Base-by-base conservation (phyloP, 257 asterid species). In the Nicotiana otophora region DNA sequence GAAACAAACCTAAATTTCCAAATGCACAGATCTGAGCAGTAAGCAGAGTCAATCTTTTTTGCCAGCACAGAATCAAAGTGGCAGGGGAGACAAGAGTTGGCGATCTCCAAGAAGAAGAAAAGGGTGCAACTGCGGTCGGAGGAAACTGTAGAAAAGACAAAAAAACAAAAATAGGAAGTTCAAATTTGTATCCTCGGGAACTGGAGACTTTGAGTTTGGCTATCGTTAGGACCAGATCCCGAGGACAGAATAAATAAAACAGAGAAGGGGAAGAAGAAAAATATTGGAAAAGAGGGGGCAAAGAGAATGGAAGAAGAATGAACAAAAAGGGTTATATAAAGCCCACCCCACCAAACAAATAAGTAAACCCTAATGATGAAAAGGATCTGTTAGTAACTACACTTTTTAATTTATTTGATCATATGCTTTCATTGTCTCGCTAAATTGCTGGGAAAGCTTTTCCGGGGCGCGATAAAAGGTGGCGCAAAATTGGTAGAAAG, bases 371-470 rank as follows among this genome's bases (percentile, higher is more conserved):
- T 90, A 92, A 94, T 94, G 90, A 91, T 88, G 87, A 88, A 85
- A 31, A 66, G 90, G 83, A 58, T 74, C 42, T 51, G 62, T 74
- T 74, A 23, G 26, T 69, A 72, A 5, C 79, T 20, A 72, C 12
- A 42, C 36, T 46, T 14, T 48, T 14, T 2, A 23, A 48, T 26
- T 11, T 19, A 70, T 23, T 23, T 23, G 26, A 23, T 70, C 58
- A 70, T 70, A 72, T 74, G 78, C 78, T 46, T 34, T 70, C 78
- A 72, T 72, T 42, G 58, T 72, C 60, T 72, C 34, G 88, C 89
- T 80, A 91, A 92, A 94, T 91, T 94, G 96, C 83, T 76, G 95
- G 89, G 81, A 87, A 94, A 94, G 97, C 77, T 87, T 88, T 66
- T 42, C 12, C 66, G 48, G 82, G 87, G 84, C 88, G 82, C 77